Percentiles rank a stretch among this genome's conserved stretches.
These are phyloP conservation scores for Sarocladium brachiariae DNA, from an alignment of 2,329 filamentous ascomycete genomes.

Conservation along the genomic window DNA sequence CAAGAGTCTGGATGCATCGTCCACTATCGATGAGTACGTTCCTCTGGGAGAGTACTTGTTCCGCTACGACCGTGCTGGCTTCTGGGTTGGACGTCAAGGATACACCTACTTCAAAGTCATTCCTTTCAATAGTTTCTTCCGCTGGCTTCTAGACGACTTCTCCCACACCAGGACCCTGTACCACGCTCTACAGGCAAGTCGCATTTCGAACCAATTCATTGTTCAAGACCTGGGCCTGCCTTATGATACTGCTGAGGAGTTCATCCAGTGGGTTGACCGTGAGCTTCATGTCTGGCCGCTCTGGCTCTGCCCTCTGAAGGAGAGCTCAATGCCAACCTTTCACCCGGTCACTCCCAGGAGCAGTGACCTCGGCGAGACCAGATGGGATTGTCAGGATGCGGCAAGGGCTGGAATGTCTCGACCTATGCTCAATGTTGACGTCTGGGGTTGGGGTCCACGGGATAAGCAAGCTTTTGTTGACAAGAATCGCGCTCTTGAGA, in stretches of 20 bases:
- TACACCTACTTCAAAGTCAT: constrained; percentile 16
- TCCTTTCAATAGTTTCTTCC: constrained; percentile 53
- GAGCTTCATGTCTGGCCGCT: constrained; percentile 21
- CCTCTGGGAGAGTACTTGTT: constrained; percentile 45
- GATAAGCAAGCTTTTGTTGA: constrained; percentile 45
- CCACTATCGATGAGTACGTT: neutral
- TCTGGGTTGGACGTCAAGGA: constrained; percentile 58
- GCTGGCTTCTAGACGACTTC: constrained; percentile 52
- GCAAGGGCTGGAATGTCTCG: constrained; percentile 7
- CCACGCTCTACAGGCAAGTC: constrained; percentile 52
- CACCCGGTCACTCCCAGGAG: constrained; percentile 14
- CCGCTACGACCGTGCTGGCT: constrained; percentile 57
- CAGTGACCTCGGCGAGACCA: neutral
- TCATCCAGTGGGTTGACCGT: constrained; percentile 22
- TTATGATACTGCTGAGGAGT: constrained; percentile 32
- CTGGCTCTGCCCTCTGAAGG: constrained; percentile 21
- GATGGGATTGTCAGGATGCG: fast-evolving
- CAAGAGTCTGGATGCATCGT: neutral
- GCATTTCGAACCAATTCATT: constrained; percentile 47
- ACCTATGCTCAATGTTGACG: constrained; percentile 49
- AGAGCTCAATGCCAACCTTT: constrained; percentile 16
- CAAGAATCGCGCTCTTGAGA: constrained; percentile 61
- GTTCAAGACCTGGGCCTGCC: constrained; percentile 59
- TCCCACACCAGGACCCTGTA: constrained; percentile 57
- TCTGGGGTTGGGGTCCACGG: constrained; percentile 66